Evolutionary conservation across 306 rosid species (phyloP), one percentile per base, ranked within the genome.

Genomic region (Glycine soja): DNA sequence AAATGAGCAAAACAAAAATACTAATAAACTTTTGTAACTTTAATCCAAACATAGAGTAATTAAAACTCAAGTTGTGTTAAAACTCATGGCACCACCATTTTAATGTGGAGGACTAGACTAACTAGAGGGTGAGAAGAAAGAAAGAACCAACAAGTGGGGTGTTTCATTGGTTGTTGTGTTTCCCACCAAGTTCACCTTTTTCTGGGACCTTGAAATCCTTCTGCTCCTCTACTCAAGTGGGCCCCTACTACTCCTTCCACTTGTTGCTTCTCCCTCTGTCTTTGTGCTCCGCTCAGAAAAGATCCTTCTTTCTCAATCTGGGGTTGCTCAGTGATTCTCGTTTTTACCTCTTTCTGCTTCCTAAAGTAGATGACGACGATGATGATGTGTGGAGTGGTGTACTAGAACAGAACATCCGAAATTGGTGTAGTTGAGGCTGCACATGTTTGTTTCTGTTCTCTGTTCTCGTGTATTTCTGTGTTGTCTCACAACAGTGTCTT

Each of bases 221-320:
- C 80, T 40, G 34, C 76, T 80, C 65, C 80, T 75, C 70, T 51
- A 53, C 88, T 84, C 89, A 88, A 88, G 91, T 94, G 95, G 95
- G 91, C 94, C 94, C 91, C 83, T 47, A 6, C 58, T 84, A 86
- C 91, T 53, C 82, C 84, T 79, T 66, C 97, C 88, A 86, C 95
- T 94, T 89, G 94, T 83, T 84, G 61, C 78, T 34, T n/a, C 53
- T 85, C 89, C 83, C 86, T 81, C 62, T 32, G 61, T 82, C 56
- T 84, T 78, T 58, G 82, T 75, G 84, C 66, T 74, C 69, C 56
- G 70, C 68, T 58, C 86, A 84, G 77, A 78, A 24, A 84, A 88
- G 92, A 93, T 90, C 90, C 78, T 76, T 83, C 69, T 81, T 72
- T 84, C 75, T 78, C 72, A 81, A 72, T 86, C 76, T 78, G 85